These are phyloP conservation scores for Didymella arachidicola DNA, from an alignment of 2,329 filamentous ascomycete genomes.

Conservation along the genomic window DNA sequence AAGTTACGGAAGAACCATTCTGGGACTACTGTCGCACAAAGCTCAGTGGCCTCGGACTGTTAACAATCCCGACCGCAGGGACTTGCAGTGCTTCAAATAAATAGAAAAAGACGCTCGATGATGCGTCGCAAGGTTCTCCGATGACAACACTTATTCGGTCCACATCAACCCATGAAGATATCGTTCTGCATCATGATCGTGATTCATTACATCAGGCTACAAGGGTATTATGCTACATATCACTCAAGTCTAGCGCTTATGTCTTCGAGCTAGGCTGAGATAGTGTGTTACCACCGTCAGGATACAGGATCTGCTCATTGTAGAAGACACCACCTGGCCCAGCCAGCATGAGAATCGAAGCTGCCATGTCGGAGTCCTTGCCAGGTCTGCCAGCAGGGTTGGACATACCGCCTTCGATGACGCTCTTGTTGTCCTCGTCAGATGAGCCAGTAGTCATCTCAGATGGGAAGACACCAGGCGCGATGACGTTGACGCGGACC, in stretches of 20 bases:
- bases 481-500: slow-evolving; percentile 56
- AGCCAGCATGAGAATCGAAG: slow-evolving; percentile 60
- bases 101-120: no score
- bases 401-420: slow-evolving; percentile 51
- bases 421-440: slow-evolving; percentile 57
- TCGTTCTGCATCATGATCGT: neutral
- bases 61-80: no score
- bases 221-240: neutral
- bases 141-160: no score
- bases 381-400: slow-evolving; percentile 53
- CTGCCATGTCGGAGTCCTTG: slow-evolving; percentile 57
- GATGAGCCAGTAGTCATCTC: slow-evolving; percentile 60
- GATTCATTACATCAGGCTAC: neutral
- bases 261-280: slow-evolving; percentile 24
- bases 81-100: no score
- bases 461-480: slow-evolving; percentile 55
- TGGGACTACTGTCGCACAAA: no score
- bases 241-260: neutral
- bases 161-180: neutral
- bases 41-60: no score
- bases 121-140: no score
- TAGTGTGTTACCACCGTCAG: slow-evolving; percentile 53
- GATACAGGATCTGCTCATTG: slow-evolving; percentile 63
- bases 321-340: slow-evolving; percentile 61
- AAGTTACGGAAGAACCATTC: no score